These are phyloP conservation scores for Colletotrichum abscissum DNA, from an alignment of 2,329 filamentous ascomycete genomes.

Conservation along the genomic window DNA sequence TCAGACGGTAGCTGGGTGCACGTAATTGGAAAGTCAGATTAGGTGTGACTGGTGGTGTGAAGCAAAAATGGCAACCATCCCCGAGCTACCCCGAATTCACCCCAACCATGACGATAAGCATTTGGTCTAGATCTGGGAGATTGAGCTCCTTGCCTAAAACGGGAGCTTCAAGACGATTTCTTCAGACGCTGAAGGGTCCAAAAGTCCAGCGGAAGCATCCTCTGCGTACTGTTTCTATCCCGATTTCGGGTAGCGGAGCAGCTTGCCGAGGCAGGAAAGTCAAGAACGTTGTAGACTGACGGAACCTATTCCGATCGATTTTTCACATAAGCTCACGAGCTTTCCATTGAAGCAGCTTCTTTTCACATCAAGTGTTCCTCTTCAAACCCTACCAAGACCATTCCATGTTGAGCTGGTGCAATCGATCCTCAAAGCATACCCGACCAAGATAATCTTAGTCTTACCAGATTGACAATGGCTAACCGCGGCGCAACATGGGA, in stretches of 20 bases:
- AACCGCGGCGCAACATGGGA: constrained; percentile 33
- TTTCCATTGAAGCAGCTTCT: not conserved
- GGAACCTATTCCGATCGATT: not conserved
- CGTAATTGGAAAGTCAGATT: not conserved
- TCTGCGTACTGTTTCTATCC: not conserved
- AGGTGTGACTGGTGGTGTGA: not conserved
- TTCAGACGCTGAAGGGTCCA: too few relatives aligned
- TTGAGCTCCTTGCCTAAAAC: not conserved
- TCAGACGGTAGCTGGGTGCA: not conserved
- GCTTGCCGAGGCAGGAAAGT: constrained; percentile 1
- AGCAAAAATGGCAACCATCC: constrained; percentile 3
- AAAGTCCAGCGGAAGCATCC: too few relatives aligned
- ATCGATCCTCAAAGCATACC: not conserved
- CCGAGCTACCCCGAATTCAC: not conserved
- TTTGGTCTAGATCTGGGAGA: not conserved
- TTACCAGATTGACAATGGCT: not conserved
- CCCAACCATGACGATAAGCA: not conserved
- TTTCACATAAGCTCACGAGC: not conserved
- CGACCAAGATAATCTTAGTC: too few relatives aligned
- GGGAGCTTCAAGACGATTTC: not conserved
- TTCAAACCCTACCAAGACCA: too few relatives aligned
- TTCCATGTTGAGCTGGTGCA: not conserved
- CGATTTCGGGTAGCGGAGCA: not conserved
- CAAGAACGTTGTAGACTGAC: not conserved
- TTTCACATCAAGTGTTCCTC: too few relatives aligned